phyloP scores from a whole-genome alignment of 306 rosid genomes.

The Castanea sativa region DNA sequence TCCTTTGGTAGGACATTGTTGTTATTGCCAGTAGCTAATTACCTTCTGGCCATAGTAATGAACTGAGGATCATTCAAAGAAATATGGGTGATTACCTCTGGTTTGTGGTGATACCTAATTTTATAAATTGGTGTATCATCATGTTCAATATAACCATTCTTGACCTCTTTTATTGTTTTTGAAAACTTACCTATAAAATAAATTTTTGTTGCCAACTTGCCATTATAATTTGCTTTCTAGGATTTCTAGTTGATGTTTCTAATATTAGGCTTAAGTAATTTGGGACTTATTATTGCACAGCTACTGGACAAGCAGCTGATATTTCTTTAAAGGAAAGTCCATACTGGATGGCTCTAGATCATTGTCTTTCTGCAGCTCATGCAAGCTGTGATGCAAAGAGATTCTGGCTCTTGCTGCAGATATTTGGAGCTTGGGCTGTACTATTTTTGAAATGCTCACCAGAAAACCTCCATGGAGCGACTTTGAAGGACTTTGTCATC shows the following conservation, averaged over 20 bases:
- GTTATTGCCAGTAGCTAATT: not conserved
- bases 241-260: not conserved
- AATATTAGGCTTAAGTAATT: not conserved
- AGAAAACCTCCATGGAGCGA: too few relatives aligned
- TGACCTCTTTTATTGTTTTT: not conserved
- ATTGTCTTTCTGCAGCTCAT: constrained; percentile 54
- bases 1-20: too few relatives aligned
- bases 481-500: too few relatives aligned
- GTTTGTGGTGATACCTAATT: not conserved
- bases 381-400: constrained; percentile 75
- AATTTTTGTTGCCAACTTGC: not conserved
- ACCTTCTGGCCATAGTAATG: not conserved
- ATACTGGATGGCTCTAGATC: not conserved
- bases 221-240: constrained; percentile 4
- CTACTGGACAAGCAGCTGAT: constrained; percentile 16
- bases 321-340: not conserved
- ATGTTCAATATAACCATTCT: too few relatives aligned
- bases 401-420: not conserved
- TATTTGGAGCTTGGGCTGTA: too few relatives aligned
- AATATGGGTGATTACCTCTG: not conserved
- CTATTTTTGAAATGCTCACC: too few relatives aligned
- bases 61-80: not conserved
- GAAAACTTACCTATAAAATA: too few relatives aligned
- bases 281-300: constrained; percentile 46
- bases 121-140: too few relatives aligned